phyloP scores from a whole-genome alignment of 176 grass and related monocot species.

The Typha latifolia region DNA sequence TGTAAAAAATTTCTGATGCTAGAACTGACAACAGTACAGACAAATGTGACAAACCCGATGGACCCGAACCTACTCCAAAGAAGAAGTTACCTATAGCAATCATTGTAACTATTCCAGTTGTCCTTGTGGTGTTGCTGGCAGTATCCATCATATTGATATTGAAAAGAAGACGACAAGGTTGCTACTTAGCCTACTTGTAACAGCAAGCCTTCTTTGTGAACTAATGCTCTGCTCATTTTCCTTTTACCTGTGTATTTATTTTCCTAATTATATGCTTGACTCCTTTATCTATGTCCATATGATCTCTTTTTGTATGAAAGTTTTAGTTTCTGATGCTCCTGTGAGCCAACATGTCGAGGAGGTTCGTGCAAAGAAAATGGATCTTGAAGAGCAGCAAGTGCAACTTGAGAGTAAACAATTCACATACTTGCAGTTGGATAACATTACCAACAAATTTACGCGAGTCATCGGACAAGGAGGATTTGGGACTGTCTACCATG shows the following conservation, averaged over 20 bases:
- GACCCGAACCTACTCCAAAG: neutral
- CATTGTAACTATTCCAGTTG: conserved; percentile 23
- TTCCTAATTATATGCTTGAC: no score
- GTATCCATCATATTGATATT: conserved; percentile 8
- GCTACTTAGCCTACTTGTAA: neutral
- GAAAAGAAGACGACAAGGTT: conserved; percentile 26
- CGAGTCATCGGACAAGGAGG: conserved; percentile 35
- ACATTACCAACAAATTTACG: conserved; percentile 41
- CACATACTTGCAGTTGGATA: conserved; percentile 37
- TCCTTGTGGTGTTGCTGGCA: conserved; percentile 6
- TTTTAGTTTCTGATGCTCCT: neutral
- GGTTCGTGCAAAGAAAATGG: neutral
- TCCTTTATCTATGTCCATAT: neutral
- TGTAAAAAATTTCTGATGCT: conserved; percentile 6
- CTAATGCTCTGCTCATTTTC: neutral
- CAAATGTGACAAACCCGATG: conserved; percentile 11
- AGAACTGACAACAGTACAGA: conserved; percentile 28
- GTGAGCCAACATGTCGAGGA: conserved; percentile 15
- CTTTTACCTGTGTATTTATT: neutral
- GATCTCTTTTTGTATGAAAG: neutral
- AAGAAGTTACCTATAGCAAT: conserved; percentile 17
- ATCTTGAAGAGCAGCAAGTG: conserved; percentile 18
- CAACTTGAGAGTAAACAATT: conserved; percentile 43
- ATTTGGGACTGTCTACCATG: conserved; percentile 47
- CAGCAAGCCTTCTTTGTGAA: neutral